These are phyloP conservation scores for Alternaria sp. DNA, from an alignment of 2,329 filamentous ascomycete genomes.

Conservation along the genomic window DNA sequence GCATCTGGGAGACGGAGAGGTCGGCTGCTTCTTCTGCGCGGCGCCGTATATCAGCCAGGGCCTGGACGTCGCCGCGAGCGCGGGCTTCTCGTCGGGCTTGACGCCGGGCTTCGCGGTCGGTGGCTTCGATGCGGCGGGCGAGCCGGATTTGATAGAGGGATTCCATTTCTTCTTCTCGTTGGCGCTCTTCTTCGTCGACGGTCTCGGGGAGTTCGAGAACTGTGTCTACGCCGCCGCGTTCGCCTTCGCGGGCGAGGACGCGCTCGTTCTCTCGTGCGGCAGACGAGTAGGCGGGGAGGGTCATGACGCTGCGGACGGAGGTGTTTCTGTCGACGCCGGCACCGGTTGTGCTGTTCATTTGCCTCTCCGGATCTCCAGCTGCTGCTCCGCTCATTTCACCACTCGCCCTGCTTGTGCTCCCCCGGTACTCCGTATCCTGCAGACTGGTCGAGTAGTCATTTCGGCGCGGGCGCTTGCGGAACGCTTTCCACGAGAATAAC, in stretches of 20 bases:
- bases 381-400: conserved; percentile 41
- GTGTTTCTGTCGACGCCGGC: conserved; percentile 76
- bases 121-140: conserved; percentile 75
- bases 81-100: conserved; percentile 74
- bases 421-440: conserved; percentile 41
- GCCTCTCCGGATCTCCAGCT: conserved; percentile 33
- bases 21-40: conserved; percentile 54
- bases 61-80: conserved; percentile 70
- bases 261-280: conserved; percentile 77
- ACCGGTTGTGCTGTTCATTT: conserved; percentile 38
- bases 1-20: conserved; percentile 50
- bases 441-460: conserved; percentile 44
- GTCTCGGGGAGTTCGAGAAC: conserved; percentile 87
- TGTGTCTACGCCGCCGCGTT: conserved; percentile 87
- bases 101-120: conserved; percentile 79
- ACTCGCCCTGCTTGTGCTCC: conserved; percentile 27
- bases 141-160: conserved; percentile 87
- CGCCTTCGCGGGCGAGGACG: conserved; percentile 86
- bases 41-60: conserved; percentile 66
- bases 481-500: conserved; percentile 40
- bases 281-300: conserved; percentile 81
- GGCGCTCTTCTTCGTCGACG: conserved; percentile 75
- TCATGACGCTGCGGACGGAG: conserved; percentile 92
- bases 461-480: conserved; percentile 34
- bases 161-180: conserved; percentile 91